These are phyloP conservation scores for Gardenia jasminoides DNA, from an alignment of 257 asterid genomes.

Conservation along the genomic window DNA sequence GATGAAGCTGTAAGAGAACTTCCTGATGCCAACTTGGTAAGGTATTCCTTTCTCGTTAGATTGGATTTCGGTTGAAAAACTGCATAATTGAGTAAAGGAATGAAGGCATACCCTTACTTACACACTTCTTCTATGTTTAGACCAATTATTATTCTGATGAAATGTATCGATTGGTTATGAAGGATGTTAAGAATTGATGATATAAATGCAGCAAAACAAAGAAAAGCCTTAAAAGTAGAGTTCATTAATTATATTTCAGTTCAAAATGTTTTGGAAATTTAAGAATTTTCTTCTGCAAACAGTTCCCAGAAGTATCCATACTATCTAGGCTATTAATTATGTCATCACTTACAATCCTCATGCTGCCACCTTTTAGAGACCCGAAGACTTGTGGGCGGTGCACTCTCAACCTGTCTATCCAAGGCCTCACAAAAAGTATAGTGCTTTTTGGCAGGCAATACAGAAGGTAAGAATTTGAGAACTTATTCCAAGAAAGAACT, in stretches of 20 bases:
- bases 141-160: background rate
- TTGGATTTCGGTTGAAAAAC: constrained; percentile 15
- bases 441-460: constrained; percentile 70
- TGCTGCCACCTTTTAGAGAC: constrained; percentile 59
- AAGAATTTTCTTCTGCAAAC: background rate
- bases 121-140: background rate
- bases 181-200: background rate
- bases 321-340: background rate
- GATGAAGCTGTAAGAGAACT: constrained; percentile 97
- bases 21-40: constrained; percentile 99
- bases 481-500: background rate
- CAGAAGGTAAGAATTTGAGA: constrained; percentile 52
- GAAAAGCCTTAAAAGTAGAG: background rate
- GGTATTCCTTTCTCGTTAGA: constrained; percentile 66
- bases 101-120: background rate
- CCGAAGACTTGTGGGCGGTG: constrained; percentile 88
- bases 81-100: background rate
- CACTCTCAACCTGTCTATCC: constrained; percentile 85
- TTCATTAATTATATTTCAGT: background rate
- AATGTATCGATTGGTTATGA: background rate
- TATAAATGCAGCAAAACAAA: background rate
- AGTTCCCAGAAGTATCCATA: background rate
- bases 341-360: constrained; percentile 33
- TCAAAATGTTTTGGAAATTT: too few species aligned
- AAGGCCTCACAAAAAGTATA: constrained; percentile 74